A percentile compares a stretch with the other conserved stretches of the same genome.
Evolutionary conservation across 2,329 filamentous ascomycete genomes (phyloP).

Genomic region (Trichoderma sp.): DNA sequence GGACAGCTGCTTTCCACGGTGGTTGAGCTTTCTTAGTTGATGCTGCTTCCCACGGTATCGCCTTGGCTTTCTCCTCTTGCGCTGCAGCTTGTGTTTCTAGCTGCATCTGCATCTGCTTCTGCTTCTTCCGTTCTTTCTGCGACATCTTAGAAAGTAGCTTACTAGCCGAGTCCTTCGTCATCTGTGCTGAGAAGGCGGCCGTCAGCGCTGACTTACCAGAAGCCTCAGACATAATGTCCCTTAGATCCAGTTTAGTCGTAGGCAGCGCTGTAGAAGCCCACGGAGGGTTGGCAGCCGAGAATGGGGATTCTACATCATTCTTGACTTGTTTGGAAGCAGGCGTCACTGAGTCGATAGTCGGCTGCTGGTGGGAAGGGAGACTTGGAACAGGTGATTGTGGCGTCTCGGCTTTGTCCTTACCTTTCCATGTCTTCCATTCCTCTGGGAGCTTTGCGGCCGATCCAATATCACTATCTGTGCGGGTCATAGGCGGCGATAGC

Average conservation of each 20-base stretch:
- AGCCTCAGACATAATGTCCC: constrained; percentile 68
- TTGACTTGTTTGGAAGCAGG: not conserved
- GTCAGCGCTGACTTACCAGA: constrained; percentile 53
- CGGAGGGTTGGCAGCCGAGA: constrained; percentile 37
- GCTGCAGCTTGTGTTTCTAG: constrained; percentile 43
- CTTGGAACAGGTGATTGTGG: constrained; percentile 20
- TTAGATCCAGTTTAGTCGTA: constrained; percentile 66
- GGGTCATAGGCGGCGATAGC: constrained; percentile 22
- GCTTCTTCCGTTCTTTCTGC: constrained; percentile 87
- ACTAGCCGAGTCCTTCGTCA: constrained; percentile 39
- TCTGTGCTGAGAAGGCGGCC: constrained; percentile 52
- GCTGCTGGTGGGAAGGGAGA: constrained; percentile 17
- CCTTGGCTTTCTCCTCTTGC: constrained; percentile 29
- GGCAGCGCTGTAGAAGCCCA: constrained; percentile 52
- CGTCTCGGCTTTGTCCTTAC: constrained; percentile 24
- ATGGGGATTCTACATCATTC: not conserved
- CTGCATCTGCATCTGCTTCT: constrained; percentile 70
- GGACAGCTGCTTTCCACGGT: constrained; percentile 64
- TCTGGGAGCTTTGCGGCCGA: constrained; percentile 31
- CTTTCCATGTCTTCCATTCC: constrained; percentile 29
- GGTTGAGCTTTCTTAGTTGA: constrained; percentile 40
- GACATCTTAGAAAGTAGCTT: constrained; percentile 63
- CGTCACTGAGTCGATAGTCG: not conserved
- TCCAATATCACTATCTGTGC: constrained; percentile 28
- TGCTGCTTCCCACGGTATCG: constrained; percentile 46